phyloP scores from a whole-genome alignment of 306 rosid species.

The Citrullus mucosospermus region DNA sequence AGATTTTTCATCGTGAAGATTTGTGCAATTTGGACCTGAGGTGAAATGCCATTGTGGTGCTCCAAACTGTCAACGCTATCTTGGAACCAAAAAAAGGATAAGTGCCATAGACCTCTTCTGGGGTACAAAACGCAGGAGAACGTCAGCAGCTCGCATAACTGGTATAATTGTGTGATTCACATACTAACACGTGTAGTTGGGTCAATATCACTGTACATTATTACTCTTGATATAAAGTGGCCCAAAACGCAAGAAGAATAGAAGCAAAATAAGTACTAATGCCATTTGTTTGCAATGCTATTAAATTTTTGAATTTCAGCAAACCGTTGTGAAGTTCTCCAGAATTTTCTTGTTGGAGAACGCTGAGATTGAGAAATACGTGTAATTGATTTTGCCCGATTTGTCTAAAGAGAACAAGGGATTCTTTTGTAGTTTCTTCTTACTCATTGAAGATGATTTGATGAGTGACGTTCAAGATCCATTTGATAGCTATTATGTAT shows the following conservation, averaged over 20 bases:
- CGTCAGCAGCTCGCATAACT: constrained; percentile 24
- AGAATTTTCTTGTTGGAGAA: neutral
- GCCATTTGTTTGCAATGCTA: neutral
- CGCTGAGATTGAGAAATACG: neutral
- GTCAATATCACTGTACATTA: constrained; percentile 5
- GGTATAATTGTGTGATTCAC: constrained; percentile 12
- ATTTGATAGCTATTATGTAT: neutral
- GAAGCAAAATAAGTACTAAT: neutral
- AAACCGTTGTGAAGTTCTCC: neutral
- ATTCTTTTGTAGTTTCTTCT: neutral
- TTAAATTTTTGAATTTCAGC: neutral
- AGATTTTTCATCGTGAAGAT: constrained; percentile 26
- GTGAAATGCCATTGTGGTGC: constrained; percentile 76
- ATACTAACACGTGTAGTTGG: neutral
- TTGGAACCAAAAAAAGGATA: constrained; percentile 68
- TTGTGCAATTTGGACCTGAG: constrained; percentile 93
- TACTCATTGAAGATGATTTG: neutral
- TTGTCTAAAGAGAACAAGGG: neutral
- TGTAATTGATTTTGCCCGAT: neutral
- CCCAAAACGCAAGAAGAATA: neutral
- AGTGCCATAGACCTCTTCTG: constrained; percentile 39
- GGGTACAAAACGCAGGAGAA: constrained; percentile 80
- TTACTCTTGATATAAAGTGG: neutral
- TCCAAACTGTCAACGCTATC: constrained; percentile 67
- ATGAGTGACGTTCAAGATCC: neutral